Percentiles rank a stretch among this genome's conserved stretches.
Evolutionary conservation across 257 asterid species (phyloP).

Genomic region (Dorcoceras hygrometricum): DNA sequence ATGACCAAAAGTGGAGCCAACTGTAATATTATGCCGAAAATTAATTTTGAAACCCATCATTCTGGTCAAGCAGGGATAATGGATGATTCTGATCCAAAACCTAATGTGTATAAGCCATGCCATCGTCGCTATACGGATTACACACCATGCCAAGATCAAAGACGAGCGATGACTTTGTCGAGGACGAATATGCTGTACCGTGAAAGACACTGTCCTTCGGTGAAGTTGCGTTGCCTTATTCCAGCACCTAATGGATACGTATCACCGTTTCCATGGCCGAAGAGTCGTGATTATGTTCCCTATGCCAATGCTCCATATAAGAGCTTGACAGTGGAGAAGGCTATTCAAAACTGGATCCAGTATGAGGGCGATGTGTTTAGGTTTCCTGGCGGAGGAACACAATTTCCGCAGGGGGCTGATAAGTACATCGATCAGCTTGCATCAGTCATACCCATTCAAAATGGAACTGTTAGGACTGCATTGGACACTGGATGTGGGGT

Average conservation of each 20-base stretch:
- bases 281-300: constrained; percentile 66
- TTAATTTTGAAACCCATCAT: constrained; percentile 57
- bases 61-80: constrained; percentile 39
- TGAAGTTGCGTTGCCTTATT: constrained; percentile 51
- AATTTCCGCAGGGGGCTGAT: constrained; percentile 67
- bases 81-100: constrained; percentile 35
- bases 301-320: constrained; percentile 62
- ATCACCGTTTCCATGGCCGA: constrained; percentile 61
- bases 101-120: constrained; percentile 40
- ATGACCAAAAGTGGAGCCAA: constrained; percentile 39
- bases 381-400: constrained; percentile 69
- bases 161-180: constrained; percentile 46
- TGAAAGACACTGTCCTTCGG: constrained; percentile 54
- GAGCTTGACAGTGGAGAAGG: constrained; percentile 63
- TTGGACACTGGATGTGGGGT: constrained; percentile 69
- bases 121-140: constrained; percentile 41
- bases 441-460: constrained; percentile 48
- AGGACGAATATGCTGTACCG: constrained; percentile 52
- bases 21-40: constrained; percentile 48
- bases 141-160: constrained; percentile 62
- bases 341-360: constrained; percentile 67
- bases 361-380: constrained; percentile 60
- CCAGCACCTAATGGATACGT: constrained; percentile 63
- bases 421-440: constrained; percentile 64
- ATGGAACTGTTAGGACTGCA: constrained; percentile 63